Conservation (phyloP, 2,329 filamentous ascomycete species). For the Esteya vermicola region DNA sequence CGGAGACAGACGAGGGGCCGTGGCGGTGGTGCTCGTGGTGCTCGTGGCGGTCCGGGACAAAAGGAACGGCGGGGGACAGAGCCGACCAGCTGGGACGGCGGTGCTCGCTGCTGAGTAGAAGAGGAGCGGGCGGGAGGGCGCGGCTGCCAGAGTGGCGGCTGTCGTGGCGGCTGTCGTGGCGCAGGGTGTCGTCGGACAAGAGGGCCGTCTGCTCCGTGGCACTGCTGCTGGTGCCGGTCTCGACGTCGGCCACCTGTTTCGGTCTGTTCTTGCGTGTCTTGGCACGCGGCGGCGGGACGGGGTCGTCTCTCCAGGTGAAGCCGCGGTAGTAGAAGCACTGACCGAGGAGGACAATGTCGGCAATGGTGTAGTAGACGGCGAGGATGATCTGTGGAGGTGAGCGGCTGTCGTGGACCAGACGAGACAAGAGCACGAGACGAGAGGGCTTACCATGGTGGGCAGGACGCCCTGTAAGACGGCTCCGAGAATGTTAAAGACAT, state of each 20-base stretch:
- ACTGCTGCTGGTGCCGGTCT: constrained; percentile 6
- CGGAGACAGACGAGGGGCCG: not conserved
- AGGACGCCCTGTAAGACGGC: constrained; percentile 47
- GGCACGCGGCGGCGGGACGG: constrained; percentile 22
- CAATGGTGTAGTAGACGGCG: constrained; percentile 14
- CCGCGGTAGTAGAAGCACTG: constrained; percentile 97
- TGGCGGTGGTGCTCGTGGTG: no score
- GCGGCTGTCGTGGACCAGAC: no score
- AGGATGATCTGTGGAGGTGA: constrained; percentile 11
- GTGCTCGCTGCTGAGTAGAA: constrained; percentile 27
- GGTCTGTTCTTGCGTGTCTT: constrained; percentile 18
- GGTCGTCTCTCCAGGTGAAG: constrained; percentile 51
- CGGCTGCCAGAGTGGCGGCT: no score
- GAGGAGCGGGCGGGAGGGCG: no score
- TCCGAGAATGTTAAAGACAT: constrained; percentile 30
- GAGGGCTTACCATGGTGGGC: constrained; percentile 62
- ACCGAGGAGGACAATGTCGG: constrained; percentile 49
- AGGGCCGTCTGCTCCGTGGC: constrained; percentile 39
- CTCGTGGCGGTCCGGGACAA: constrained; percentile 9
- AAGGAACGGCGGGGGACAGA: constrained; percentile 68
- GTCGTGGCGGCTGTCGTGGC: constrained; percentile 29
- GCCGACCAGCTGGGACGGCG: constrained; percentile 44
- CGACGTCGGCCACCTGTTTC: constrained; percentile 9
- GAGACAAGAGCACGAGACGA: no score
- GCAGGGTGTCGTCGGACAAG: constrained; percentile 19